Evolutionary conservation across 176 grass and related monocot genomes (phyloP).

Genomic region (Coix lacrymajobi): DNA sequence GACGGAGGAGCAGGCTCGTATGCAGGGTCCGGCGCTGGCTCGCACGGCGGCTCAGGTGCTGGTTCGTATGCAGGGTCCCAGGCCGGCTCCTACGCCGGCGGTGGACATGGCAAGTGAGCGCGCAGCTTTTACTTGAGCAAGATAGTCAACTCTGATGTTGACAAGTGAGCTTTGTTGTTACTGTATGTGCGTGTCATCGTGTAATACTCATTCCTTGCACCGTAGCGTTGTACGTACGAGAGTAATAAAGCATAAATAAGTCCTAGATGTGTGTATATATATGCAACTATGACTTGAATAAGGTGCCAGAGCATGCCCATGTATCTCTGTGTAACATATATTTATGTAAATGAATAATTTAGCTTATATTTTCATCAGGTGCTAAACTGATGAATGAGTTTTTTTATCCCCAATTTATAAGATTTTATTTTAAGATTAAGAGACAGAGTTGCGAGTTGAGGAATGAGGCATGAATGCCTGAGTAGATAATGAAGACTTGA

Average conservation of each 20-base stretch:
- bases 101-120: constrained; percentile 38
- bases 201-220: not conserved
- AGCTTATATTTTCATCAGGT: not conserved
- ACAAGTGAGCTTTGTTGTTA: not conserved
- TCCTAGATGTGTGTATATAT: not conserved
- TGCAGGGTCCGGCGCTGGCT: not conserved
- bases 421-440: not conserved
- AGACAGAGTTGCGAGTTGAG: not conserved
- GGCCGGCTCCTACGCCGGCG: constrained; percentile 31
- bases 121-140: not conserved
- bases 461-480: not conserved
- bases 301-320: not conserved
- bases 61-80: constrained; percentile 32
- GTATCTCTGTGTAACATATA: not conserved
- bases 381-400: not conserved
- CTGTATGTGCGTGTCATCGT: not conserved
- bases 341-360: not conserved
- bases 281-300: not conserved
- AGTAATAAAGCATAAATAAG: not conserved
- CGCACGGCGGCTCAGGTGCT: constrained; percentile 8
- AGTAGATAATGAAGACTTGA: not conserved
- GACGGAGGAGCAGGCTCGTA: not conserved
- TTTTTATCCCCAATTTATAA: not conserved
- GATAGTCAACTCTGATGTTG: not conserved
- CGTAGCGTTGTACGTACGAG: not conserved